Evolutionary conservation across 352 stramenopile genomes (phyloP).

Genomic region (Phytophthora sansomeana): DNA sequence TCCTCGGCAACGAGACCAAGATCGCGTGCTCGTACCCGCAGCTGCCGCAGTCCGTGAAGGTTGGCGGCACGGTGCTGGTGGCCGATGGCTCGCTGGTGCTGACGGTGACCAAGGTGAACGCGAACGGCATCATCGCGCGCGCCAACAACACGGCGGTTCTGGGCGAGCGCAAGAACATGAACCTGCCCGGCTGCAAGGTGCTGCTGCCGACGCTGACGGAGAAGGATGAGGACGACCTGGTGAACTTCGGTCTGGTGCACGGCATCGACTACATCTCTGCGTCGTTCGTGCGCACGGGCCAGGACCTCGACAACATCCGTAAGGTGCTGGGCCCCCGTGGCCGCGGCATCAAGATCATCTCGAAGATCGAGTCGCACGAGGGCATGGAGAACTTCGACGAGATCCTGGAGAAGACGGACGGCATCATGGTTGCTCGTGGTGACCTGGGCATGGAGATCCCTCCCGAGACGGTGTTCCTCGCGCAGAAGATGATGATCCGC

Average conservation of each 20-base stretch:
- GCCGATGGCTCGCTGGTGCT: conserved; percentile 95
- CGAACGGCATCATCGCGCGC: conserved; percentile 72
- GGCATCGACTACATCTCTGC: conserved; percentile 98
- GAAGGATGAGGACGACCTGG: conserved; percentile 94
- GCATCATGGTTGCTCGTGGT: conserved; percentile 99
- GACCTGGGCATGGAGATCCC: conserved; percentile 99
- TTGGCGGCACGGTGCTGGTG: conserved; percentile 93
- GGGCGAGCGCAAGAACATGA: conserved; percentile 97
- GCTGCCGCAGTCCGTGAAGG: conserved; percentile 90
- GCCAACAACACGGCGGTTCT: conserved; percentile 87
- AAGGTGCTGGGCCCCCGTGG: conserved; percentile 82
- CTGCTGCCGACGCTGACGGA: conserved; percentile 93
- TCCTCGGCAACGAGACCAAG: conserved; percentile 80
- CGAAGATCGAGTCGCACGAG: conserved; percentile 99
- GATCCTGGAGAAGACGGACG: conserved; percentile 97
- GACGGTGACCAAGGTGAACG: conserved; percentile 84
- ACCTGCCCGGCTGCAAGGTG: conserved; percentile 93
- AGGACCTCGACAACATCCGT: conserved; percentile 97
- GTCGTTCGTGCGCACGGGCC: conserved; percentile 97
- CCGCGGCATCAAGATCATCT: conserved; percentile 95
- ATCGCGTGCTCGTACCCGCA: conserved; percentile 95
- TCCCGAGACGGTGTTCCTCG: conserved; percentile 98
- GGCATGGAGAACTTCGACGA: conserved; percentile 96
- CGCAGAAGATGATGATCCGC: conserved; percentile 99
- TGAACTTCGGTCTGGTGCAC: conserved; percentile 95